phyloP scores from a whole-genome alignment of 495 filamentous ascomycete genomes.

The Lepidopterella palustris region DNA sequence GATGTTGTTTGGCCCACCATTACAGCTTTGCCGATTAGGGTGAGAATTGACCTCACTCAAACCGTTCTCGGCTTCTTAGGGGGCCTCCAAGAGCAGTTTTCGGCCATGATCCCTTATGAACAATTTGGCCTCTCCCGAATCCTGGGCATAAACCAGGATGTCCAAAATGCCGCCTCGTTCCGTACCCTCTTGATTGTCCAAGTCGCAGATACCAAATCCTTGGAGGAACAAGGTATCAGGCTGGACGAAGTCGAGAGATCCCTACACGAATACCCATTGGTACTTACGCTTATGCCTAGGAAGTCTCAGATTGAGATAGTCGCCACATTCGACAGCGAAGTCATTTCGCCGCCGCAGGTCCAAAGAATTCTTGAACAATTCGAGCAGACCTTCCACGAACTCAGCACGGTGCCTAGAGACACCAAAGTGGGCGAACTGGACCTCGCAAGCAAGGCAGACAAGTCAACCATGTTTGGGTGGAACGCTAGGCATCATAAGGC shows the following conservation, averaged over 20 bases:
- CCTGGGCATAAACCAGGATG: constrained; percentile 7
- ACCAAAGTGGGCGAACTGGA: constrained; percentile 7
- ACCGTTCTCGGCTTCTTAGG: constrained; percentile 7
- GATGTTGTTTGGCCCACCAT: constrained; percentile 18
- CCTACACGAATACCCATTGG: constrained; percentile 15
- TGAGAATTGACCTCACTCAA: constrained; percentile 4
- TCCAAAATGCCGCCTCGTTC: constrained; percentile 17
- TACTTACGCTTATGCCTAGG: constrained; percentile 17
- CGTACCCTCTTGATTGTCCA: constrained; percentile 20
- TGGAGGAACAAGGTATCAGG: background rate
- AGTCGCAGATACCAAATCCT: background rate
- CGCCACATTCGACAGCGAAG: constrained; percentile 15
- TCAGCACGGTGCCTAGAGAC: constrained; percentile 1
- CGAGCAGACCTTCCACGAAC: constrained; percentile 18
- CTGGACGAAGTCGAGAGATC: constrained; percentile 20
- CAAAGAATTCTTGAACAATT: constrained; percentile 20
- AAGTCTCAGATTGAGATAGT: constrained; percentile 13
- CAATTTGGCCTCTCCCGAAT: constrained; percentile 42
- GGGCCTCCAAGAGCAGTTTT: constrained; percentile 34
- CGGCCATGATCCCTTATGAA: constrained; percentile 40
- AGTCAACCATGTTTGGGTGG: constrained; percentile 47
- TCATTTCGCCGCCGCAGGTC: constrained; percentile 8
- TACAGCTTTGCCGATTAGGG: constrained; percentile 18
- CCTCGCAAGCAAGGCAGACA: constrained; percentile 36
- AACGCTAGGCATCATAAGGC: constrained; percentile 31